These are phyloP conservation scores for Eleusine coracana DNA, from an alignment of 176 grass and related monocot genomes.

Conservation along the genomic window DNA sequence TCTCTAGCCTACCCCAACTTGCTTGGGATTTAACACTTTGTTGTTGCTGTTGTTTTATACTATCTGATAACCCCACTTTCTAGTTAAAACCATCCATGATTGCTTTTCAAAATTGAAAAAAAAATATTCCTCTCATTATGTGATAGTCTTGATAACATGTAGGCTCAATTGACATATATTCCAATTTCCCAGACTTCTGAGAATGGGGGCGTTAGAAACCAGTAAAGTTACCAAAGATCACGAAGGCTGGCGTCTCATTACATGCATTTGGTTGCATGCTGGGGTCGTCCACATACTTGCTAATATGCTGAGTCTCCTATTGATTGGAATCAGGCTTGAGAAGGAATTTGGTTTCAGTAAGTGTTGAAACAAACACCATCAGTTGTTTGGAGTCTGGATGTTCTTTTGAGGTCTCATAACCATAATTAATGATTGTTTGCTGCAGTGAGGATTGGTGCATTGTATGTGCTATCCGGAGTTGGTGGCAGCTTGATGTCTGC, in stretches of 20 bases:
- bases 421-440: slow-evolving; percentile 30
- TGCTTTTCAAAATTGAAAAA: not conserved
- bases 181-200: slow-evolving; percentile 62
- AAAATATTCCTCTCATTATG: not conserved
- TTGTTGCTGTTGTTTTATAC: not conserved
- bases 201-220: slow-evolving; percentile 79
- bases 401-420: slow-evolving; percentile 19
- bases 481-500: slow-evolving; percentile 93
- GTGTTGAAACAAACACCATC: not conserved
- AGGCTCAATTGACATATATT: slow-evolving; percentile 28
- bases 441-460: slow-evolving; percentile 80
- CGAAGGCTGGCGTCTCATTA: slow-evolving; percentile 83
- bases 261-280: slow-evolving; percentile 97
- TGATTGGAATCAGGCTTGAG: slow-evolving; percentile 91
- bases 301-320: slow-evolving; percentile 85
- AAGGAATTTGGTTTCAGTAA: slow-evolving; percentile 96
- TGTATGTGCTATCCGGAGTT: slow-evolving; percentile 85
- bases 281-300: slow-evolving; percentile 87
- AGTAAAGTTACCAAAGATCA: slow-evolving; percentile 67
- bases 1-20: too few species aligned
- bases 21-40: too few species aligned
- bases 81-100: not conserved
- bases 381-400: not conserved
- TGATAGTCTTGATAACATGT: not conserved
- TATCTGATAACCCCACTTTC: slow-evolving; percentile 6